Evolutionary conservation across 1,284 basidiomycete species (phyloP).

Genomic region (Leccinum pachyderme): DNA sequence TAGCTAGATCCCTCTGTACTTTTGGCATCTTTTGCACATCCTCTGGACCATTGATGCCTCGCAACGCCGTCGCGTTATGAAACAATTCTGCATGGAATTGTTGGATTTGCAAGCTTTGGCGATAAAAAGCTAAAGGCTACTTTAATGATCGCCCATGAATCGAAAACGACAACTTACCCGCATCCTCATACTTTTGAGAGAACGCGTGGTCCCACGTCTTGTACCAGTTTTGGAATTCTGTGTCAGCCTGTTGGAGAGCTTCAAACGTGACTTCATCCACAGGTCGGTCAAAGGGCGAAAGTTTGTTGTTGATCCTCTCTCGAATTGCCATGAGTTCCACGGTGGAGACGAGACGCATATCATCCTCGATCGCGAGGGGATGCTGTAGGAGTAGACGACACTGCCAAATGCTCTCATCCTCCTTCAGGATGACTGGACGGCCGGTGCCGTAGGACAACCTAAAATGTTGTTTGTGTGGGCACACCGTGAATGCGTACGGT

Average conservation of each 20-base stretch:
- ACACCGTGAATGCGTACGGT: background rate
- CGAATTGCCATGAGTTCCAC: conserved; percentile 84
- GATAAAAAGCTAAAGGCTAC: conserved; percentile 62
- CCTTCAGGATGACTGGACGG: conserved; percentile 85
- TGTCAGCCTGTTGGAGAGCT: conserved; percentile 60
- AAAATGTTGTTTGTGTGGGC: background rate
- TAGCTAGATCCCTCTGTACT: conserved; percentile 67
- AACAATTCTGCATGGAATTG: conserved; percentile 77
- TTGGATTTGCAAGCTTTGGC: conserved; percentile 79
- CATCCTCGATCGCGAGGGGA: conserved; percentile 86
- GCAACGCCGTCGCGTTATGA: conserved; percentile 74
- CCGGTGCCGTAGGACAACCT: conserved; percentile 92
- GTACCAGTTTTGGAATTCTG: conserved; percentile 72
- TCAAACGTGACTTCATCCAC: conserved; percentile 67
- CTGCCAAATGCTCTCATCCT: conserved; percentile 85
- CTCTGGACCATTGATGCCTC: conserved; percentile 74
- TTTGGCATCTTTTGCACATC: conserved; percentile 73
- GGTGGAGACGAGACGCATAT: conserved; percentile 92
- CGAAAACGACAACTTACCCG: conserved; percentile 44
- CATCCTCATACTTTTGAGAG: conserved; percentile 79
- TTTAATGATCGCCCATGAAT: conserved; percentile 1
- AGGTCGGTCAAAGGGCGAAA: conserved; percentile 66
- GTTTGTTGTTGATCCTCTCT: conserved; percentile 68
- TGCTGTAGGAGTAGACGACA: conserved; percentile 83
- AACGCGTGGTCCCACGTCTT: conserved; percentile 75